These are phyloP conservation scores for Heliosperma pusillum DNA, from an alignment of 148 eudicot genomes.

Conservation along the genomic window DNA sequence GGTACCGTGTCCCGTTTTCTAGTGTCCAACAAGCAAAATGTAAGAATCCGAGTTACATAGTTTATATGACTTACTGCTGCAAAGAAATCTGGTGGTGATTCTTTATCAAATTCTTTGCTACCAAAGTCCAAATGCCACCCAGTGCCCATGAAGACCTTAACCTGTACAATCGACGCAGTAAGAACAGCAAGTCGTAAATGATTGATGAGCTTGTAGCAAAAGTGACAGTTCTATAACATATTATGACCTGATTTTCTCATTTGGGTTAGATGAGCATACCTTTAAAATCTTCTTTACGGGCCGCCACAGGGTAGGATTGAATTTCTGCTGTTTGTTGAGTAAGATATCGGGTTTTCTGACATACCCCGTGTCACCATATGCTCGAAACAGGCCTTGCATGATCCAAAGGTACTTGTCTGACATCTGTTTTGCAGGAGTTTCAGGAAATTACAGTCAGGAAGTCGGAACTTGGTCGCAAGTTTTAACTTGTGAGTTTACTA, in stretches of 20 bases:
- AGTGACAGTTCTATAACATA: too few relatives aligned
- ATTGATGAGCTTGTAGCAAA: not conserved
- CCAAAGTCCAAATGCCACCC: conserved; percentile 24
- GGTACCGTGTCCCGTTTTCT: too few relatives aligned
- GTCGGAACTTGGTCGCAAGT: too few relatives aligned
- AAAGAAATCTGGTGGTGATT: conserved; percentile 21
- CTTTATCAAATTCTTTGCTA: conserved; percentile 10
- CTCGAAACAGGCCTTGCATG: conserved; percentile 23
- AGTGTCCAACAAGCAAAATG: too few relatives aligned
- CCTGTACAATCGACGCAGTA: conserved; percentile 5
- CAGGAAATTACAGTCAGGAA: not conserved
- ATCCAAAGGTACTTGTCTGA: conserved; percentile 17
- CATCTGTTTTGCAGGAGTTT: conserved; percentile 4
- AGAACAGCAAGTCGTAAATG: not conserved
- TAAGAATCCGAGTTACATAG: too few relatives aligned
- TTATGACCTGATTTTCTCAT: too few relatives aligned
- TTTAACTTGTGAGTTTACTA: too few relatives aligned
- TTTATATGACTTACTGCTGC: conserved; percentile 10
- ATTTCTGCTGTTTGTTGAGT: not conserved
- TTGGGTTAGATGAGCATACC: not conserved
- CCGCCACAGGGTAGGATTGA: conserved; percentile 17
- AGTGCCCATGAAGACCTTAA: conserved; percentile 15
- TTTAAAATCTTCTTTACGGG: conserved; percentile 22
- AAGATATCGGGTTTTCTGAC: conserved; percentile 21
- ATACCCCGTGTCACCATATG: conserved; percentile 1